Evolutionary conservation across 108 stramenopile genomes (phyloP), one percentile per base, ranked within the genome.

Genomic region (Parietichytrium sp.): DNA sequence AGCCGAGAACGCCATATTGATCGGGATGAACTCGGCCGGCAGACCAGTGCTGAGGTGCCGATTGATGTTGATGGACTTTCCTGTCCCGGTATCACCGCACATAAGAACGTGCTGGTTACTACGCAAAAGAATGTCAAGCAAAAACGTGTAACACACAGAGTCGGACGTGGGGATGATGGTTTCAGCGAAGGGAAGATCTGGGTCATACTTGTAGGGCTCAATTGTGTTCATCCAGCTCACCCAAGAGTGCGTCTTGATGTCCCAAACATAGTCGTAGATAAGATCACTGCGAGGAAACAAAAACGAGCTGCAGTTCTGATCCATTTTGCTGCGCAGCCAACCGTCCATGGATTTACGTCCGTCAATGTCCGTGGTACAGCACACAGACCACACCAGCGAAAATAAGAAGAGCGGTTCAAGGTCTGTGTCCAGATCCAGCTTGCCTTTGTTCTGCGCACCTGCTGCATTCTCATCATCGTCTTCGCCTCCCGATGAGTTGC

Each of bases 21-120:
- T 45, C 27, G 89, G 90, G 33, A 83, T 83, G 54, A 51, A 53
- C 7, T 30, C 36, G 8, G 3, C n/a, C 1, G 85, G 84, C 33
- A 85, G 27, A 3, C 42, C 86, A n/a, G 36, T 30, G 33, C 87
- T 84, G 15, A 51, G 20, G 18, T 84, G 8, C 51, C 91, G 87
- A 49, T 86, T 79, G 55, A 91, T 90, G 80, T 90, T 92, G 47
- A 92, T 86, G 6, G 91, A 90, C 82, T 92, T 92, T 18, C 91
- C 91, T 4, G 91, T 91, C 15, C 90, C 90, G 20, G 90, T 91
- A 0, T 85, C 87, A 12, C 90, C 91, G 30, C 87, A 88, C 61
- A 91, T 88, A 29, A 92, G 80, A n/a, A 87, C 85, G 84, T 90
- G 89, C 51, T 88, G 85, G 27, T 86, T 45, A 29, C 88, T 87